A percentile compares a stretch with the other conserved stretches of the same genome.
These are phyloP conservation scores for Lachnellula subtilissima DNA, from an alignment of 2,329 filamentous ascomycete genomes.

Conservation along the genomic window DNA sequence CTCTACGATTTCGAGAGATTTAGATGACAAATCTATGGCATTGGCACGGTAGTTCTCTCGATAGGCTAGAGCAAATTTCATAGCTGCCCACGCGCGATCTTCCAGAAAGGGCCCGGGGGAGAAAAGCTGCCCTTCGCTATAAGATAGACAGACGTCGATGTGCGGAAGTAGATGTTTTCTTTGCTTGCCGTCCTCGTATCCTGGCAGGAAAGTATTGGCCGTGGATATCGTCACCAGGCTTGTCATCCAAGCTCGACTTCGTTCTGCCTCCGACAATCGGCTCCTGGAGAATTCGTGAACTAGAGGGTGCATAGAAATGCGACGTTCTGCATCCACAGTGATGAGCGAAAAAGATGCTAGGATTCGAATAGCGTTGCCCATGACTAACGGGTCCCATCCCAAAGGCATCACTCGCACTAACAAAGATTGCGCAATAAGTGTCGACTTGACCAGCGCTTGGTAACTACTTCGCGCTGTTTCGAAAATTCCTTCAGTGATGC, in stretches of 20 bases:
- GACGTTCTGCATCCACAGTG: not conserved
- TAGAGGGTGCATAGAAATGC: conserved; percentile 33
- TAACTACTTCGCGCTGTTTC: not conserved
- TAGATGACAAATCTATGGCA: not conserved
- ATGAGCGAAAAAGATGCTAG: conserved; percentile 11
- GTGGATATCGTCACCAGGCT: not conserved
- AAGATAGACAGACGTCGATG: conserved; percentile 6
- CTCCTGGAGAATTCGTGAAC: conserved; percentile 32
- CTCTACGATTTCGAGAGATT: not conserved
- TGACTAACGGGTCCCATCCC: conserved; percentile 9
- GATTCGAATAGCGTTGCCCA: conserved; percentile 4
- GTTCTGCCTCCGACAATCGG: conserved; percentile 4
- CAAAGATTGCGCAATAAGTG: no score
- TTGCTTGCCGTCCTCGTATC: not conserved
- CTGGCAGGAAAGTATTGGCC: not conserved
- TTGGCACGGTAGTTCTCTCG: not conserved
- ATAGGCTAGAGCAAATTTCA: not conserved
- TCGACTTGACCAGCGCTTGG: no score
- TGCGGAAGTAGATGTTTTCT: conserved; percentile 8
- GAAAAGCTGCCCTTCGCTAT: not conserved
- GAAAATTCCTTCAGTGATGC: conserved; percentile 6
- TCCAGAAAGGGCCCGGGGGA: not conserved
- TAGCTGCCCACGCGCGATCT: not conserved
- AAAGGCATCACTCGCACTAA: conserved; percentile 3
- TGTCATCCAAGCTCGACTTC: not conserved